Percentiles rank a stretch among this genome's conserved stretches.
Conservation (phyloP, 495 filamentous ascomycete genomes). For the Hyaloscypha finlandica region DNA sequence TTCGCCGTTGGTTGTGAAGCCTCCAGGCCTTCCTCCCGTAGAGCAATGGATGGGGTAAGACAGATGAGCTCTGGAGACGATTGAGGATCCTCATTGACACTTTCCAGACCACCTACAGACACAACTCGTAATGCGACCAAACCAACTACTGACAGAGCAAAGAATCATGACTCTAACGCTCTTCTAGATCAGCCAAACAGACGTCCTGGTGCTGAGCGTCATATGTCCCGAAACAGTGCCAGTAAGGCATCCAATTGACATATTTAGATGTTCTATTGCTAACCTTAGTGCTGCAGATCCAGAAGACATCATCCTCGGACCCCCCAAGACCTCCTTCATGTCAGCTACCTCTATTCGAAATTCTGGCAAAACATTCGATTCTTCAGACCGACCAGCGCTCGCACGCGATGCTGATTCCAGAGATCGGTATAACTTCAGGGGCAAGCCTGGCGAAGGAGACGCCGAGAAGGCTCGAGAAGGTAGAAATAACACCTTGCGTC, state of each 20-base stretch:
- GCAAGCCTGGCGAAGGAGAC: slow-evolving; percentile 67
- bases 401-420: slow-evolving; percentile 45
- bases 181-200: slow-evolving; percentile 52
- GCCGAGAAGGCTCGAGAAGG: slow-evolving; percentile 51
- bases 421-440: slow-evolving; percentile 67
- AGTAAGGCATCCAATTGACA: slow-evolving; percentile 61
- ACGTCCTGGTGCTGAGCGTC: slow-evolving; percentile 50
- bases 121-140: slow-evolving; percentile 32
- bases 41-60: slow-evolving; percentile 99
- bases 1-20: slow-evolving; percentile 85
- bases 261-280: slow-evolving; percentile 32
- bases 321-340: slow-evolving; percentile 83
- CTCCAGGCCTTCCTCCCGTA: slow-evolving; percentile 75
- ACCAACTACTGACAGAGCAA: slow-evolving; percentile 41
- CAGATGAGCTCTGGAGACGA: slow-evolving; percentile 7
- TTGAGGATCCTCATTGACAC: slow-evolving; percentile 27
- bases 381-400: slow-evolving; percentile 49
- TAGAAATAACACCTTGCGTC: slow-evolving; percentile 47
- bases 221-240: slow-evolving; percentile 51
- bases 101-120: slow-evolving; percentile 29
- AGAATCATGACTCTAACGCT: slow-evolving; percentile 41
- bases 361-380: slow-evolving; percentile 52
- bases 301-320: slow-evolving; percentile 87
- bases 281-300: slow-evolving; percentile 43
- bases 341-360: slow-evolving; percentile 68